Base-by-base conservation (phyloP, 1,284 basidiomycete genomes). In the Heterobasidion occidentale region DNA sequence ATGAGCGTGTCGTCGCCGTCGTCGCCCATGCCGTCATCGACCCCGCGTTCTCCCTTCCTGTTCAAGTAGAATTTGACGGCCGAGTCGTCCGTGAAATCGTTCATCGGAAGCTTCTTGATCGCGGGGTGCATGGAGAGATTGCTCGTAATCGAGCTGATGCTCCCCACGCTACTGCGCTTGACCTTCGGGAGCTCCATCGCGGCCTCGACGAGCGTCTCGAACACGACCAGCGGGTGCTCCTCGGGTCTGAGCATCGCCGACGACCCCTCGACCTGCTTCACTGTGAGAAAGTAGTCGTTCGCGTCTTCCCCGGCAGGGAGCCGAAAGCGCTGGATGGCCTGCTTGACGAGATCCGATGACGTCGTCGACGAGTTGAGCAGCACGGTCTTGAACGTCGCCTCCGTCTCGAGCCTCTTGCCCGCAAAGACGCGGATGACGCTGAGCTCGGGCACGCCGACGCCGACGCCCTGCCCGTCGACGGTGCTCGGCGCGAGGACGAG, bases 321-420 rank as follows among this genome's bases (percentile, higher is more conserved):
- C 35, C 90, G 78, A 81, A 99, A 98, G 4, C 96, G 84, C 70
- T 98, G 95, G 60, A 95, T 86, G 4, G 95, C 90, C 73, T 99
- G 95, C 51, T 83, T 80, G 51, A 98, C 81, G 33, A 99, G 83
- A 57, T 98, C 95, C 0, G 77, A 72, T 0, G 92, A 83, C 0
- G 87, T 89, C 0, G 94, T 98, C 5, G 84, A 86, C 8, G 89
- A 77, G 66, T 95, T 98, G 59, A 98, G 81, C 19, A 98, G 73
- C 1, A 97, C 96, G 1, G 96, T 98, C 76, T 98, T 98, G 80
- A 98, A 99, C 1, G 94, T 97, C 3, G 94, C 92, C 62, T 98
- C 94, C 1, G 92, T 92, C 66, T 94, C 86, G 55, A 94, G 67
- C 60, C 88, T 78, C 60, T 90, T 85, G 9, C 95, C 96, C 0